phyloP scores from a whole-genome alignment of 352 stramenopile species.

The Phytophthora sp. region DNA sequence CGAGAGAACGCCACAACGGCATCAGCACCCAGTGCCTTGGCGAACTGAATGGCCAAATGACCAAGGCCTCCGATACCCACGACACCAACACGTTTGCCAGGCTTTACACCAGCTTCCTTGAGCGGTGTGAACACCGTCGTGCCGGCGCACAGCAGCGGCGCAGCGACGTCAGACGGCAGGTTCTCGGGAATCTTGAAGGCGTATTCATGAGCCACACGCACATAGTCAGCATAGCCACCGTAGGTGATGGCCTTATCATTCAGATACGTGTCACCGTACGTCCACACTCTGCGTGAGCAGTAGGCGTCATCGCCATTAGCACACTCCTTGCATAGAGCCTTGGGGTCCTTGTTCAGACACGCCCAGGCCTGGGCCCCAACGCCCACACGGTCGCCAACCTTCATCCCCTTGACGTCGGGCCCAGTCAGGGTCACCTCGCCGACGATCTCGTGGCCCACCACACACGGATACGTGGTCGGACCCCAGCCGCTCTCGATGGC shows the following conservation, averaged over 20 bases:
- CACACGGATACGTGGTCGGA: conserved; percentile 42
- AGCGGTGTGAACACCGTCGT: conserved; percentile 37
- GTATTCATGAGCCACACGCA: conserved; percentile 66
- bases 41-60: conserved; percentile 88
- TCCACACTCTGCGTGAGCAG: conserved; percentile 53
- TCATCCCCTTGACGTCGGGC: conserved; percentile 20
- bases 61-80: conserved; percentile 87
- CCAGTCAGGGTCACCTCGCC: conserved; percentile 22
- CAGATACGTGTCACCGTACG: conserved; percentile 52
- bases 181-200: conserved; percentile 48
- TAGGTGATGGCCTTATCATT: conserved; percentile 43
- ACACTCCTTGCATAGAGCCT: conserved; percentile 61
- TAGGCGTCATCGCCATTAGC: conserved; percentile 58
- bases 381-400: conserved; percentile 27
- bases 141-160: conserved; percentile 23
- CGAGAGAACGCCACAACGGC: conserved; percentile 72
- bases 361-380: conserved; percentile 35
- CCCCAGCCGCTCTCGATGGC: conserved; percentile 33
- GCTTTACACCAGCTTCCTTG: conserved; percentile 52
- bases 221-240: conserved; percentile 80
- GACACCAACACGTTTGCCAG: conserved; percentile 66
- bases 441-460: conserved; percentile 55
- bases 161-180: conserved; percentile 25
- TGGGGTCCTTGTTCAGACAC: conserved; percentile 66
- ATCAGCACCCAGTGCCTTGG: conserved; percentile 61